A percentile compares a stretch with the other conserved stretches of the same genome.
These are phyloP conservation scores for Cerioporus squamosus DNA, from an alignment of 1,284 basidiomycete species.

Conservation along the genomic window DNA sequence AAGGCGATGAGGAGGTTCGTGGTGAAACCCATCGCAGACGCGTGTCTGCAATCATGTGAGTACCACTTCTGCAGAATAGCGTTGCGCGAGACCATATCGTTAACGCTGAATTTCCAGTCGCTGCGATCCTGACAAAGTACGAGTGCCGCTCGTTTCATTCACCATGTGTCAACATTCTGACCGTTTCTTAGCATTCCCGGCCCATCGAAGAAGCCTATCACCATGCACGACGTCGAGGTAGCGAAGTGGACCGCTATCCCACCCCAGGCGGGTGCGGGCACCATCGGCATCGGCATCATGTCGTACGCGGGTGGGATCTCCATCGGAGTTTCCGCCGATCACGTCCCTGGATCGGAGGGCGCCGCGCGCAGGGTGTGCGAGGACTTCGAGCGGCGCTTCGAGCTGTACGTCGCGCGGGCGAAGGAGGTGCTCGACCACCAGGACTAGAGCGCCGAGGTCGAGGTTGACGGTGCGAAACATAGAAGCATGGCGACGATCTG, in stretches of 20 bases:
- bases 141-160: neutral
- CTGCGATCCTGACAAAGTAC: slow-evolving; percentile 33
- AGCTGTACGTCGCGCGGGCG: slow-evolving; percentile 30
- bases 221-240: slow-evolving; percentile 31
- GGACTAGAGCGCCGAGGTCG: slow-evolving; percentile 11
- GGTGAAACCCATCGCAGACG: slow-evolving; percentile 26
- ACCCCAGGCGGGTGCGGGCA: slow-evolving; percentile 35
- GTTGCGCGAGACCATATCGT: neutral
- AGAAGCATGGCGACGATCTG: no score
- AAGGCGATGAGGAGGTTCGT: slow-evolving; percentile 22
- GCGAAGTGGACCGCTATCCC: slow-evolving; percentile 35
- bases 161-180: neutral
- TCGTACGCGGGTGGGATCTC: slow-evolving; percentile 34
- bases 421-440: slow-evolving; percentile 28
- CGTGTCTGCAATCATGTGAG: slow-evolving; percentile 30
- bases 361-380: slow-evolving; percentile 29
- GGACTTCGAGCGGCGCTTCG: slow-evolving; percentile 31
- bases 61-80: no score
- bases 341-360: slow-evolving; percentile 27
- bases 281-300: slow-evolving; percentile 36
- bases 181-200: slow-evolving; percentile 30
- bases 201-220: slow-evolving; percentile 30
- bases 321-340: slow-evolving; percentile 31
- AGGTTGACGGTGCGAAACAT: no score
- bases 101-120: slow-evolving; percentile 17